A percentile compares a stretch with the other conserved stretches of the same genome.
Conservation (phyloP, 192 early-diverging fungal genomes). For the Coemansia pectinata region DNA sequence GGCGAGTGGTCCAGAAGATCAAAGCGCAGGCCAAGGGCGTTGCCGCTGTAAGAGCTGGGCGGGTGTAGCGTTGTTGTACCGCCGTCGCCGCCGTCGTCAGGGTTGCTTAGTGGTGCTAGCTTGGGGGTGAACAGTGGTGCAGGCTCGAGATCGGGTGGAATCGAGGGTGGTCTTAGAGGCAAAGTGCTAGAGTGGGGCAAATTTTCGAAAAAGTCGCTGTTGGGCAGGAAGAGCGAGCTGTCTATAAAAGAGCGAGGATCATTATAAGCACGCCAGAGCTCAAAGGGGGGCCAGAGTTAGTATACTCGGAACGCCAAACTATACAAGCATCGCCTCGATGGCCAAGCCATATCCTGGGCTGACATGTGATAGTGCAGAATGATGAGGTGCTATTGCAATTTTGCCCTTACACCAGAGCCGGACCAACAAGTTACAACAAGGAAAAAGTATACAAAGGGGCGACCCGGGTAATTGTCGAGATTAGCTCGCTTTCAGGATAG, state of each 20-base stretch:
- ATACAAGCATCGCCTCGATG: background rate
- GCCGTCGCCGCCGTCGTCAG: background rate
- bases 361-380: conserved; percentile 20
- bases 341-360: conserved; percentile 9
- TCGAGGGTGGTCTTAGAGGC: conserved; percentile 46
- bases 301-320: background rate
- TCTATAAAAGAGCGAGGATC: conserved; percentile 24
- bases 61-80: background rate
- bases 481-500: background rate
- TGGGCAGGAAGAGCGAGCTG: conserved; percentile 33
- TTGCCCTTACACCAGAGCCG: background rate
- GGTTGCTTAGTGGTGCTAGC: background rate
- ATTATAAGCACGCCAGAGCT: background rate
- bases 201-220: conserved; percentile 46
- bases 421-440: background rate
- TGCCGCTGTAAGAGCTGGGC: background rate
- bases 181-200: conserved; percentile 8
- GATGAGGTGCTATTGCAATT: background rate
- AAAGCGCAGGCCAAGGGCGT: conserved; percentile 16
- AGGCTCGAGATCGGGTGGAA: conserved; percentile 48
- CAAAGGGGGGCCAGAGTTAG: background rate
- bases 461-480: background rate
- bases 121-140: conserved; percentile 36
- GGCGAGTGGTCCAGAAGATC: background rate
- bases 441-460: background rate